Base-by-base conservation (phyloP, 345 rosid genomes). In the Carallia pectinifolia region DNA sequence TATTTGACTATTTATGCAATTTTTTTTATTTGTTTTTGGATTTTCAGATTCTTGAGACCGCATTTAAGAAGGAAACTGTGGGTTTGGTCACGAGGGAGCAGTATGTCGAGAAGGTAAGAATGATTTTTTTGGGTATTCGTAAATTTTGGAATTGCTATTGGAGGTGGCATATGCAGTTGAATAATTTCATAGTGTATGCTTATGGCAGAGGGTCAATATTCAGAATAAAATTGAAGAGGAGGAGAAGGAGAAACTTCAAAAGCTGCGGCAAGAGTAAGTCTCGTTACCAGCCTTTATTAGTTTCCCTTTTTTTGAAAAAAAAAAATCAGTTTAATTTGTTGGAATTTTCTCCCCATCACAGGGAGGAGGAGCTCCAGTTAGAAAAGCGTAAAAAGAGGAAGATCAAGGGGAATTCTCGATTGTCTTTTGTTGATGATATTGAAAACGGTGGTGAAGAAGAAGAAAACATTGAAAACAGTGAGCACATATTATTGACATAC, bases 61-160 rank as follows among this genome's bases (percentile, higher is more conserved):
- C 98, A 23, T 96, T 96, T 75, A 96, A 96, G 91, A 96, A 89
- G 85, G 98, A 96, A 76, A 96, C 99, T 17, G 93, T 96, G 3
- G 98, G 98, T 71, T 83, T 96, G 76, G 99, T 96, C 39, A 96
- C 99, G 15, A 83, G 97, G 74, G 99, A 96, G 75, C 91, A 96
- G 75, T 96, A 92, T 74, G 99, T 96, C 40, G 99, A 96, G 87
- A 96, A 96, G 98, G 99, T 95, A 80, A 72, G 38, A 10, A 33
- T 13, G 18, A 59, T n/a, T 50, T 27, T 4, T 55, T 1, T 29
- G 10, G 1, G 37, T 37, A 9, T 40, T 48, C 34, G 13, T 0
- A 60, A 63, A 18, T 40, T 61, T 17, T 17, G 67, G n/a, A 16
- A 31, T 55, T 60, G 38, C 6, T 15, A 53, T 6, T 29, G 15